Base-by-base conservation (phyloP, 345 rosid genomes). In the Microcos paniculata region DNA sequence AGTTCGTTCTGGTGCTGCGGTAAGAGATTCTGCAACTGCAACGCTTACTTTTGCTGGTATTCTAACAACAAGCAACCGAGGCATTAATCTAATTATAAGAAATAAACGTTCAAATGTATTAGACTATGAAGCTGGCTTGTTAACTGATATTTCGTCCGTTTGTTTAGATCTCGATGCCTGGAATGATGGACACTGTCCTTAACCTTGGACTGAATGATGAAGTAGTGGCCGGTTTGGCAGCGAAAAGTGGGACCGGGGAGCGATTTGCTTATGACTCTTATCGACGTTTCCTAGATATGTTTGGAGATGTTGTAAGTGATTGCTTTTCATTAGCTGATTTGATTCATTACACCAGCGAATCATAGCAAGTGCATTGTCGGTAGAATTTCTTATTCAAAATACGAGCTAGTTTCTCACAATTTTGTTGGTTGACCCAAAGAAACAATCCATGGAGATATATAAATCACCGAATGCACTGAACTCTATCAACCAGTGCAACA, bases 101-200 rank as follows among this genome's bases (percentile, higher is more conserved):
- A 35, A 6, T 6, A 35, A 35, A 35, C 38, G 6, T 35, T 2
- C 38, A 35, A 6, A 35, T 35, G 38, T 40, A 2, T 35, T 2
- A 15, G 40, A 11, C 38, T 5, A 26, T 46, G 14, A 26, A 26
- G 38, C 6, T 51, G 1, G 74, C 46, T 53, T 33, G 14, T 57
- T 23, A 6, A 71, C 64, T 76, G 30, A 61, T 26, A 21, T 46
- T 52, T 58, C 62, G 15, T 73, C 14, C 42, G 40, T 62, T 9
- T 77, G 51, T 80, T 40, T 74, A 95, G 98, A 87, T 95, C 13
- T 95, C 98, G 24, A 95, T 93, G 98, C 99, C 98, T 35, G 99
- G 99, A 40, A 95, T 95, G 99, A 95, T 95, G 99, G 99, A 95
- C 82, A 95, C 98, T n/a, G 94, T 95, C 73, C 99, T 95, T 62